These are phyloP conservation scores for Erythrophleum fordii DNA, from an alignment of 306 rosid genomes.

Conservation along the genomic window DNA sequence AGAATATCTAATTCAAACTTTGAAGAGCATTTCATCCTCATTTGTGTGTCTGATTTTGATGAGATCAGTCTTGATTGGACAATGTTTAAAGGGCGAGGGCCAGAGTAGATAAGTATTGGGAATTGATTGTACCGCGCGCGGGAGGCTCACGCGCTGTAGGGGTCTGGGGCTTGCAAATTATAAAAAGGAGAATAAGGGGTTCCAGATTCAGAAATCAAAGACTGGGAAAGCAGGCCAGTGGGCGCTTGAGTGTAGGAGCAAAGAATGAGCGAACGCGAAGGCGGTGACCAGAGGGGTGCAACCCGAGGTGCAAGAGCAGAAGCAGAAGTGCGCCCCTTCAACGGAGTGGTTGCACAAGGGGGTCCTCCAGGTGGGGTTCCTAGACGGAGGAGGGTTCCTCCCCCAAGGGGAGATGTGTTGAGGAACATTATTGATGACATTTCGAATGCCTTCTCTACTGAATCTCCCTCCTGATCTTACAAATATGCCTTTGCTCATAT, in stretches of 20 bases:
- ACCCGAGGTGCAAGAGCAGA: neutral
- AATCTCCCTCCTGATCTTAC: neutral
- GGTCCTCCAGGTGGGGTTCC: neutral
- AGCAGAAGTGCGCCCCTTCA: too few species aligned
- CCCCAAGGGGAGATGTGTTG: neutral
- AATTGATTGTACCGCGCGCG: too few species aligned
- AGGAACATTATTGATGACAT: neutral
- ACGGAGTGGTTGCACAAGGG: neutral
- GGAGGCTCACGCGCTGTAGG: too few species aligned
- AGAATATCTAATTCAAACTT: too few species aligned
- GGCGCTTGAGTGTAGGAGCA: neutral
- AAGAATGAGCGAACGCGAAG: neutral
- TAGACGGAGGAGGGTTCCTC: too few species aligned
- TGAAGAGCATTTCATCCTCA: too few species aligned
- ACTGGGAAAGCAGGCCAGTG: too few species aligned
- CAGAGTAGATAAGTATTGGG: too few species aligned
- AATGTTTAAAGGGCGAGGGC: too few species aligned
- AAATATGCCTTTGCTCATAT: neutral
- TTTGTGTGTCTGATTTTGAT: too few species aligned
- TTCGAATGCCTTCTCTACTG: neutral
- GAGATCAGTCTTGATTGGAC: too few species aligned
- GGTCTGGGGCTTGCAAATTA: neutral
- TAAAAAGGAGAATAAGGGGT: neutral
- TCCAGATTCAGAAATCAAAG: too few species aligned
- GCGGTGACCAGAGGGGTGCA: neutral